Conservation (phyloP, 2,329 filamentous ascomycete genomes). For the Aschersonia sp. region DNA sequence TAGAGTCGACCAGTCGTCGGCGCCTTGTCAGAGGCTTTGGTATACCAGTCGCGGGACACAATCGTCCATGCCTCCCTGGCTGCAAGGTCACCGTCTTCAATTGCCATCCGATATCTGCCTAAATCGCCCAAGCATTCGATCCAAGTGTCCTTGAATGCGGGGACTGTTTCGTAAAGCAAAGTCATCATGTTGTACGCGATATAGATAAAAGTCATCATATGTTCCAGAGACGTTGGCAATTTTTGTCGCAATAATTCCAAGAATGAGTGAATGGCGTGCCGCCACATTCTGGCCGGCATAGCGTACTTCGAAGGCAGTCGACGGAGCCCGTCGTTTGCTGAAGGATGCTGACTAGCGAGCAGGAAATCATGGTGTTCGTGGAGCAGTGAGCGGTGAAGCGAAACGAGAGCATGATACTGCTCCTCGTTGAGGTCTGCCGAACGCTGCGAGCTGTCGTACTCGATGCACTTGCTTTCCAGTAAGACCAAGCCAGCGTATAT, state of each 20-base stretch:
- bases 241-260: slow-evolving; percentile 62
- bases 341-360: slow-evolving; percentile 73
- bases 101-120: slow-evolving; percentile 73
- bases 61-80: slow-evolving; percentile 71
- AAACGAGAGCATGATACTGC: slow-evolving; percentile 75
- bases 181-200: slow-evolving; percentile 84
- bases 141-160: slow-evolving; percentile 76
- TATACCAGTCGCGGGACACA: slow-evolving; percentile 74
- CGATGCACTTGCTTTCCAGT: slow-evolving; percentile 78
- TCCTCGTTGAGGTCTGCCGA: slow-evolving; percentile 39
- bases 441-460: slow-evolving; percentile 52
- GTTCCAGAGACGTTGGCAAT: slow-evolving; percentile 63
- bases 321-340: slow-evolving; percentile 52
- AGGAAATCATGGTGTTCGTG: slow-evolving; percentile 83
- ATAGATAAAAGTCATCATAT: slow-evolving; percentile 87
- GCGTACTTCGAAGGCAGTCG: slow-evolving; percentile 65
- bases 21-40: slow-evolving; percentile 61
- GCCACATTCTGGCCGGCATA: slow-evolving; percentile 92
- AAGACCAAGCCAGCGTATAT: slow-evolving; percentile 75
- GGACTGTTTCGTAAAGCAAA: slow-evolving; percentile 71
- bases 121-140: slow-evolving; percentile 85
- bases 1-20: slow-evolving; percentile 69
- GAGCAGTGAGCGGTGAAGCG: slow-evolving; percentile 64
- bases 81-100: slow-evolving; percentile 65
- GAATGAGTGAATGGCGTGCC: slow-evolving; percentile 78